phyloP scores from a whole-genome alignment of 2,329 filamentous ascomycete genomes.

The Pseudogymnoascus sp. region DNA sequence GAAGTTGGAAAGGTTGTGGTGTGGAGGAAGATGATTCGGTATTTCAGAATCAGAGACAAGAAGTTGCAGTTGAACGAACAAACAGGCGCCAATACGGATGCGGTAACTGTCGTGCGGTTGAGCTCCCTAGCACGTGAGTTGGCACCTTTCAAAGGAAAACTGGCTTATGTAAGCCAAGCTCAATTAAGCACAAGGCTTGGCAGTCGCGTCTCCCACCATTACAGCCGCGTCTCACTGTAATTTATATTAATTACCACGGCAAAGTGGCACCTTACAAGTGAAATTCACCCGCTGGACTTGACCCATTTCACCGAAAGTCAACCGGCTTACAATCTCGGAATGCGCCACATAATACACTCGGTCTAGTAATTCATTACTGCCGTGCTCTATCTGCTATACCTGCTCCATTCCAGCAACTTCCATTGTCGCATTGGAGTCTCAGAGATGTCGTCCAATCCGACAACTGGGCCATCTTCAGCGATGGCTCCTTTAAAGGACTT shows the following conservation, averaged over 20 bases:
- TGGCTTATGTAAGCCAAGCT: not conserved
- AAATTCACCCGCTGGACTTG: not conserved
- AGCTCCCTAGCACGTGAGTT: constrained; percentile 5
- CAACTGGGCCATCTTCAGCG: not conserved
- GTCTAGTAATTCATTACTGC: not conserved
- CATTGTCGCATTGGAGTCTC: not conserved
- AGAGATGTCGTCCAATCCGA: not conserved
- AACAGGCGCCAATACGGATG: constrained; percentile 10
- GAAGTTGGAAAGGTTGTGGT: constrained; percentile 7
- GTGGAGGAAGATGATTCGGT: constrained; percentile 7
- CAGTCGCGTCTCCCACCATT: constrained; percentile 2
- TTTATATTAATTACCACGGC: not conserved
- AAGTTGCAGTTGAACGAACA: constrained; percentile 8
- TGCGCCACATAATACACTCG: not conserved
- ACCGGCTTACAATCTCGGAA: not conserved
- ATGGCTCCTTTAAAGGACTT: constrained; percentile 29
- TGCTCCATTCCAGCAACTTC: not conserved
- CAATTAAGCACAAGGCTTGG: not conserved
- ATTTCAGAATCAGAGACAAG: constrained; percentile 8
- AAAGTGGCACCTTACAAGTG: not conserved
- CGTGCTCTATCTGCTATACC: not conserved
- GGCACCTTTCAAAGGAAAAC: not conserved
- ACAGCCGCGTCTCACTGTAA: not conserved
- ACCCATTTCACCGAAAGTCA: not conserved
- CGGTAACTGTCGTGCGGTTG: constrained; percentile 7